Evolutionary conservation across 2,329 filamentous ascomycete species (phyloP).

Genomic region (Sarocladiaceae sp.): DNA sequence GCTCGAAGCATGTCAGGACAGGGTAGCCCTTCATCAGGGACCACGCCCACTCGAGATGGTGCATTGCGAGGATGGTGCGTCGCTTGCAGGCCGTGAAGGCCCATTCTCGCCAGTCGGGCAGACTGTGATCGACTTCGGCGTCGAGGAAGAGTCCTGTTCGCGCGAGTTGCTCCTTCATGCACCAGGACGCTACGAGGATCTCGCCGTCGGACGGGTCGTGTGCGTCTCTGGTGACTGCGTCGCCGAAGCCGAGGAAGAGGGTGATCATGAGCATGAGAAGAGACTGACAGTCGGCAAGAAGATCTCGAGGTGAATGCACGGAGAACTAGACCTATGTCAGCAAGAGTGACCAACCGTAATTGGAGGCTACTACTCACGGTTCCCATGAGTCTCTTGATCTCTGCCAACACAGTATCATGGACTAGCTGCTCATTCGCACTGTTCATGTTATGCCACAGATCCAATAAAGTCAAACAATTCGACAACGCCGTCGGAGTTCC

Average conservation of each 20-base stretch:
- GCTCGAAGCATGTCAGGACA: constrained; percentile 15
- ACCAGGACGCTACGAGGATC: constrained; percentile 12
- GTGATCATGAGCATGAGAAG: constrained; percentile 11
- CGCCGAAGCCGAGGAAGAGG: constrained; percentile 8
- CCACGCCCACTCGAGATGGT: constrained; percentile 16
- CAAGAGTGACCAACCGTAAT: neutral
- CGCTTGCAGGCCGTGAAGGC: constrained; percentile 14
- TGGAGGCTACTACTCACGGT: constrained; percentile 4
- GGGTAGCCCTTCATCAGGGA: constrained; percentile 14
- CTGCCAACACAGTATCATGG: constrained; percentile 8
- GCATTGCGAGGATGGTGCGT: constrained; percentile 13
- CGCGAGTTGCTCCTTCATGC: constrained; percentile 13
- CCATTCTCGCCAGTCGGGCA: constrained; percentile 14
- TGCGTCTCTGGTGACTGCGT: neutral
- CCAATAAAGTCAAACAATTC: constrained; percentile 12
- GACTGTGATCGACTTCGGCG: constrained; percentile 8
- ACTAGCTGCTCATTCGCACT: constrained; percentile 6
- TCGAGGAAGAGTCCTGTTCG: constrained; percentile 12
- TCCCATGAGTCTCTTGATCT: constrained; percentile 10
- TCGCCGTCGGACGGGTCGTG: constrained; percentile 10
- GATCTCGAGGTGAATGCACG: constrained; percentile 4
- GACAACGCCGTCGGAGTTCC: constrained; percentile 9
- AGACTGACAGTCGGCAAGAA: constrained; percentile 12
- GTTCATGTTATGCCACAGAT: constrained; percentile 11
- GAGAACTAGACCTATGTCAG: constrained; percentile 7